Conservation (phyloP, 2,329 filamentous ascomycete genomes). For the Sarocladiaceae sp. region DNA sequence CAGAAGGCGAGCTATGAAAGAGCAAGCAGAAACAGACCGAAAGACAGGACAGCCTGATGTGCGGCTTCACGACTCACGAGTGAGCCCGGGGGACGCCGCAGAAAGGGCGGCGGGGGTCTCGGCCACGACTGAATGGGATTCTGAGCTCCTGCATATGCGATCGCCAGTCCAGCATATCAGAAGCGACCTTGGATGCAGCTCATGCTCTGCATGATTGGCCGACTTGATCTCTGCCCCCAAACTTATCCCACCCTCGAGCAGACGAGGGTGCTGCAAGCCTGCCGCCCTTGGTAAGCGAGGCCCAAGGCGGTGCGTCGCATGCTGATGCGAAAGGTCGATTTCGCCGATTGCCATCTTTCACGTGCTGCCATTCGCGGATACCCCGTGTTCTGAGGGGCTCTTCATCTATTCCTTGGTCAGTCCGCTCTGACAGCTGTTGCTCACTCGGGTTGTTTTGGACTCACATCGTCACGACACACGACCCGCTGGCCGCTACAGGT, state of each 20-base stretch:
- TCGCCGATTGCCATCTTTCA: background rate
- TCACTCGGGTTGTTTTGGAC: no score
- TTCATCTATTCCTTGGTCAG: no score
- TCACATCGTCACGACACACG: no score
- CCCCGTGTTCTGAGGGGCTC: no score
- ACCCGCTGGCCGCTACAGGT: no score
- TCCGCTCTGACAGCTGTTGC: no score
- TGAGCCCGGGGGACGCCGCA: background rate
- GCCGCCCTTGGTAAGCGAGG: background rate
- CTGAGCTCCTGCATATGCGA: slow-evolving; percentile 6
- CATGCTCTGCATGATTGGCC: background rate
- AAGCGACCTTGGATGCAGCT: background rate
- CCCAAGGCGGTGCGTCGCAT: background rate
- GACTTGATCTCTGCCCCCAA: background rate
- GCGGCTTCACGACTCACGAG: background rate
- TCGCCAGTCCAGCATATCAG: background rate
- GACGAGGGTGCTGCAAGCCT: background rate
- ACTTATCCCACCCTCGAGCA: background rate
- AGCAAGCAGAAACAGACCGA: no score
- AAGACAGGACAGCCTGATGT: background rate
- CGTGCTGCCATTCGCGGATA: no score
- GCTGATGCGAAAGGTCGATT: background rate
- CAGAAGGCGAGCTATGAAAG: no score
- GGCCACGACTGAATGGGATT: slow-evolving; percentile 2
- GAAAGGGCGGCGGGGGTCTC: background rate